A percentile compares a stretch with the other conserved stretches of the same genome.
phyloP scores from a whole-genome alignment of 2,329 filamentous ascomycete species.

The Verticillium isaacii region DNA sequence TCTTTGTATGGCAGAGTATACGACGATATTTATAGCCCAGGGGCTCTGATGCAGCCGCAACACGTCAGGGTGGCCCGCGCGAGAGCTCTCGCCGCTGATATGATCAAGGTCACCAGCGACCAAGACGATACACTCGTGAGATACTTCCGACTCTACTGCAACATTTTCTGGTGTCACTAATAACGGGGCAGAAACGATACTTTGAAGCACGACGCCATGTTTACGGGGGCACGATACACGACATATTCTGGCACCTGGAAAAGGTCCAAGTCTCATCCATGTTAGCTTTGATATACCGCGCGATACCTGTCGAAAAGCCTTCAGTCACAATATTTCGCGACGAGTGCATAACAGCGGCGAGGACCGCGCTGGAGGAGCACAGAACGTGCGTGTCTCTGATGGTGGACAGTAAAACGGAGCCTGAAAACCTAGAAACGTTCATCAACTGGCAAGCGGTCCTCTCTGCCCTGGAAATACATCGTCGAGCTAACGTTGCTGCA shows the following conservation, averaged over 20 bases:
- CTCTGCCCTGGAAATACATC: too few species aligned
- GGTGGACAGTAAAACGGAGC: background rate
- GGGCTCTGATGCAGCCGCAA: slow-evolving; percentile 15
- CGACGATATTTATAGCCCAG: slow-evolving; percentile 21
- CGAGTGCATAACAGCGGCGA: slow-evolving; percentile 17
- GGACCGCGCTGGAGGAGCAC: slow-evolving; percentile 15
- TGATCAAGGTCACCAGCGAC: background rate
- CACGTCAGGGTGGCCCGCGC: slow-evolving; percentile 13
- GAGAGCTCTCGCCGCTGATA: slow-evolving; percentile 10
- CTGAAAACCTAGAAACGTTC: slow-evolving; percentile 8
- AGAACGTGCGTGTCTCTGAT: slow-evolving; percentile 10
- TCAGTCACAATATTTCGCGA: slow-evolving; percentile 11
- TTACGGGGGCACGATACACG: background rate
- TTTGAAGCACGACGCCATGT: background rate
- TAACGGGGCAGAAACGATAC: slow-evolving; percentile 1
- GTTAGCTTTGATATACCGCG: slow-evolving; percentile 19
- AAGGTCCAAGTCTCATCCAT: slow-evolving; percentile 14
- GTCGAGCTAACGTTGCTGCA: background rate
- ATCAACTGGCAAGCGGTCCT: slow-evolving; percentile 9
- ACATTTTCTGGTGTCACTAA: background rate
- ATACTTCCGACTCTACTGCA: background rate
- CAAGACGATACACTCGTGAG: slow-evolving; percentile 1
- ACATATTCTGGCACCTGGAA: slow-evolving; percentile 13
- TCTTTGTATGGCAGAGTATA: slow-evolving; percentile 18
- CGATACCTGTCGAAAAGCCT: slow-evolving; percentile 12